A percentile compares a stretch with the other conserved stretches of the same genome.
phyloP scores from a whole-genome alignment of 108 stramenopile genomes.

The Fragilaria radians region DNA sequence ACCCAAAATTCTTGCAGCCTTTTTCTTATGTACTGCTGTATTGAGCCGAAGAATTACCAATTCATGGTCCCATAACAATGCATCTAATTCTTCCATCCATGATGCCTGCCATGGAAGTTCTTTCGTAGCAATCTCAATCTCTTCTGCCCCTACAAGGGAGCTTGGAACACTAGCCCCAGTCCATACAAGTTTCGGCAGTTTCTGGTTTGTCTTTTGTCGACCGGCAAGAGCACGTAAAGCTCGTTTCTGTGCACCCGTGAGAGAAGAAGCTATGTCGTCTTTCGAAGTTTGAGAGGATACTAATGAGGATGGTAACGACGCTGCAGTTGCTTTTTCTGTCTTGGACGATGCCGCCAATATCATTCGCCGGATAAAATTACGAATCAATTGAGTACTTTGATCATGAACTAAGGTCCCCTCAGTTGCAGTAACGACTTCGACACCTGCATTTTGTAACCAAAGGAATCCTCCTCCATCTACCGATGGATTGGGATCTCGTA shows the following conservation, averaged over 20 bases:
- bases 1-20: conserved; percentile 49
- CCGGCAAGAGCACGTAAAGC: conserved; percentile 44
- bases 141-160: conserved; percentile 11
- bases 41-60: conserved; percentile 58
- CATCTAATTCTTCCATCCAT: conserved; percentile 66
- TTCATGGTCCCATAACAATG: conserved; percentile 60
- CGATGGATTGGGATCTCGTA: conserved; percentile 77
- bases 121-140: conserved; percentile 9
- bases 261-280: conserved; percentile 15
- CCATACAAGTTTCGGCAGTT: conserved; percentile 44
- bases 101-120: conserved; percentile 19
- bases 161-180: conserved; percentile 2
- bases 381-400: conserved; percentile 45
- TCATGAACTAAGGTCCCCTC: conserved; percentile 9
- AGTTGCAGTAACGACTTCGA: conserved; percentile 44
- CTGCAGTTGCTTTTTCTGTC: too few species aligned
- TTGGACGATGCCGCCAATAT: too few species aligned
- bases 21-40: conserved; percentile 67
- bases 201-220: conserved; percentile 42
- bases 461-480: conserved; percentile 78
- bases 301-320: too few species aligned
- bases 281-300: too few species aligned
- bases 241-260: conserved; percentile 47
- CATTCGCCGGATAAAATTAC: conserved; percentile 64
- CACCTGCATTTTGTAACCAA: conserved; percentile 56